Evolutionary conservation across 345 rosid genomes (phyloP).

Genomic region (Passiflora organensis): DNA sequence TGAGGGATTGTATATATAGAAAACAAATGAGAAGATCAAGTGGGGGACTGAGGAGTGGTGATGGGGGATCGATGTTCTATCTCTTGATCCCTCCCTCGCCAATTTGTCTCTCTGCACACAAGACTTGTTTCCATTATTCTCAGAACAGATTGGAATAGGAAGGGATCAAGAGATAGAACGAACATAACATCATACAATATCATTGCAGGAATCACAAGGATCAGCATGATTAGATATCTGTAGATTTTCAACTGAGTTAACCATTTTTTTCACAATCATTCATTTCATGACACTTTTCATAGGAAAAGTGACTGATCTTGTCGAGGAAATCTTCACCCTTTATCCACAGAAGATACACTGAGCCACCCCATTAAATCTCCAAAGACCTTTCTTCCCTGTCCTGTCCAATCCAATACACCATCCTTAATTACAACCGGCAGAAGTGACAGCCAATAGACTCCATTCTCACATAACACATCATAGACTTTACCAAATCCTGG

Average conservation of each 20-base stretch:
- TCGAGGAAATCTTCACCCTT: not conserved
- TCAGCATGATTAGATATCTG: too few relatives aligned
- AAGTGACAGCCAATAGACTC: not conserved
- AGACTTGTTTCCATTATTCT: too few relatives aligned
- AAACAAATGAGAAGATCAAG: not conserved
- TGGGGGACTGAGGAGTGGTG: too few relatives aligned
- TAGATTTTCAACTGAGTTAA: too few relatives aligned
- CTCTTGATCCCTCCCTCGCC: too few relatives aligned
- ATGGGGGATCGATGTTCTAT: not conserved
- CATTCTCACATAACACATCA: too few relatives aligned
- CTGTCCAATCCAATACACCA: not conserved
- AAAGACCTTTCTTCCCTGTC: not conserved
- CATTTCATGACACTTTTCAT: not conserved
- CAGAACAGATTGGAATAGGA: not conserved
- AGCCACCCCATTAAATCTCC: not conserved
- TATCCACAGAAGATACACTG: not conserved
- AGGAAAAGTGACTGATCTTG: not conserved
- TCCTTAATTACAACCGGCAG: not conserved
- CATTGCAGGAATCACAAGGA: too few relatives aligned
- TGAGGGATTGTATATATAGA: too few relatives aligned
- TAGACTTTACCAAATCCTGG: too few relatives aligned
- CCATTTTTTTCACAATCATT: not conserved
- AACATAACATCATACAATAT: too few relatives aligned
- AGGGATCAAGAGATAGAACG: too few relatives aligned
- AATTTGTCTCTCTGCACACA: too few relatives aligned